Evolutionary conservation across 2,329 filamentous ascomycete genomes (phyloP).

Genomic region (Orbilia oligospora): DNA sequence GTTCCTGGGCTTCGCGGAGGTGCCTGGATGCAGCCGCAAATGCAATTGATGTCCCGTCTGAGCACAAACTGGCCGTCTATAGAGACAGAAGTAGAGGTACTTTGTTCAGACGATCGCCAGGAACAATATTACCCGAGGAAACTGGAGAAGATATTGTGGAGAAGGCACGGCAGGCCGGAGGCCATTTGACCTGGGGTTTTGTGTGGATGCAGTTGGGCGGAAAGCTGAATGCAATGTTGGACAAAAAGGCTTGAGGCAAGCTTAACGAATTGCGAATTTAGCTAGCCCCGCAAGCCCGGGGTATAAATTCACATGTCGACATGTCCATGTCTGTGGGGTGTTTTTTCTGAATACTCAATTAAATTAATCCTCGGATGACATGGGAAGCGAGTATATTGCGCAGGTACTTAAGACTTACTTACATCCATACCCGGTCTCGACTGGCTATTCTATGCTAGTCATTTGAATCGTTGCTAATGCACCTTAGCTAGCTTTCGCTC

Average conservation of each 20-base stretch:
- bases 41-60: slow-evolving; percentile 28
- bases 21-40: slow-evolving; percentile 29
- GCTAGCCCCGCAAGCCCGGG: slow-evolving; percentile 32
- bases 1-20: slow-evolving; percentile 23
- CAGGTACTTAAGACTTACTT: not conserved
- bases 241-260: not conserved
- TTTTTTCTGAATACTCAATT: not conserved
- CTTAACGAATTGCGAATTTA: not conserved
- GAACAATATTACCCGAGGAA: slow-evolving; percentile 28
- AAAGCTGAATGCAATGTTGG: slow-evolving; percentile 1
- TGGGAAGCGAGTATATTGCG: slow-evolving; percentile 11
- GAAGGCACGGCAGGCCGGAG: slow-evolving; percentile 48
- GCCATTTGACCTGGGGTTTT: not conserved
- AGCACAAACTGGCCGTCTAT: slow-evolving; percentile 13
- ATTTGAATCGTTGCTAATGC: slow-evolving; percentile 4
- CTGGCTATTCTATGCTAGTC: slow-evolving; percentile 1
- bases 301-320: slow-evolving; percentile 24
- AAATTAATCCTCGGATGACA: slow-evolving; percentile 10
- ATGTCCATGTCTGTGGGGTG: not conserved
- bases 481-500: slow-evolving; percentile 1
- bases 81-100: slow-evolving; percentile 19
- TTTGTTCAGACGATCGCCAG: slow-evolving; percentile 6
- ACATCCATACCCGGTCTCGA: slow-evolving; percentile 1
- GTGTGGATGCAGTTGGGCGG: slow-evolving; percentile 5
- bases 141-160: slow-evolving; percentile 29